Percentiles rank a stretch among this genome's conserved stretches.
Conservation (phyloP, 768 basidiomycete genomes). For the Lentinula aciculospora region DNA sequence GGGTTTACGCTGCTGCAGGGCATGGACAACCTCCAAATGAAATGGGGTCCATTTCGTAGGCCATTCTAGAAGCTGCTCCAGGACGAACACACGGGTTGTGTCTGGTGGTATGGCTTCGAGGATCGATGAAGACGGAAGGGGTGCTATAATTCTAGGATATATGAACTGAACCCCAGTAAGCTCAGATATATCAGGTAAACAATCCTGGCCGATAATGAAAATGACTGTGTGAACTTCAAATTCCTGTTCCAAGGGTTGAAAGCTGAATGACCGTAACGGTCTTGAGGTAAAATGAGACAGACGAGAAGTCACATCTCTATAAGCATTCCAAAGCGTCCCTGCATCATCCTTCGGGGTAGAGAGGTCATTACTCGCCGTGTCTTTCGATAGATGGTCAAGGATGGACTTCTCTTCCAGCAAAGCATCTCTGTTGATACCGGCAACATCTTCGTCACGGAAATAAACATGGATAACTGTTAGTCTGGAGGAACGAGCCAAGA, state of each 20-base stretch:
- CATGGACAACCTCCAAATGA: slow-evolving; percentile 46
- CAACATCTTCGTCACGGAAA: not conserved
- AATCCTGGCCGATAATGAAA: not conserved
- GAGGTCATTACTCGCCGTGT: not conserved
- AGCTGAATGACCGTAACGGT: not conserved
- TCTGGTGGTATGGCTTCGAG: slow-evolving; percentile 38
- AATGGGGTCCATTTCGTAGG: slow-evolving; percentile 56
- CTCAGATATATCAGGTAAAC: not conserved
- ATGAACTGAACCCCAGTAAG: not conserved
- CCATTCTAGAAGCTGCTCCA: slow-evolving; percentile 54
- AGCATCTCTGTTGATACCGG: not conserved
- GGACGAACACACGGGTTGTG: slow-evolving; percentile 44
- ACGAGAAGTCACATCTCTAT: not conserved
- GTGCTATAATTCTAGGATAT: not conserved
- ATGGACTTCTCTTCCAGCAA: not conserved
- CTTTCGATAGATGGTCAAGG: not conserved
- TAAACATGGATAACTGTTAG: not conserved
- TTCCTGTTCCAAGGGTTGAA: not conserved
- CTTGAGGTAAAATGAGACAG: not conserved
- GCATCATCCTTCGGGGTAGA: not conserved
- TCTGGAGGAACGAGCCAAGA: not conserved
- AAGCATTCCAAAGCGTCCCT: not conserved
- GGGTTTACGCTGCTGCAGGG: not conserved
- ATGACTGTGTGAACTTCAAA: not conserved
- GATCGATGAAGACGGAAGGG: slow-evolving; percentile 32